Percentiles rank a stretch among this genome's conserved stretches.
Conservation (phyloP, 805 yeast genomes). For the Sugiyamaella lignohabitans region DNA sequence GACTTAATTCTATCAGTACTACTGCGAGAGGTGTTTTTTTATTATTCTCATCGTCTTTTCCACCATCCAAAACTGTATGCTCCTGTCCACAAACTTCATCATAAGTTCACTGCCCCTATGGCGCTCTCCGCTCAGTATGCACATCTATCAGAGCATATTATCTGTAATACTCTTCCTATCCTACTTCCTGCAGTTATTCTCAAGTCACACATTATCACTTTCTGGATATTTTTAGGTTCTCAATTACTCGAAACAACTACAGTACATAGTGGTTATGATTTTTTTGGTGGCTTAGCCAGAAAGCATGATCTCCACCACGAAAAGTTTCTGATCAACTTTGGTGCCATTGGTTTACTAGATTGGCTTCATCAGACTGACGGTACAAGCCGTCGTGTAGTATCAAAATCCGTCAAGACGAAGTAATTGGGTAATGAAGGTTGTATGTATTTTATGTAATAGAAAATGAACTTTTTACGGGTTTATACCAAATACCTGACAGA, state of each 20-base stretch:
- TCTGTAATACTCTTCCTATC: slow-evolving; percentile 16
- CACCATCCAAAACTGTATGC: slow-evolving; percentile 12
- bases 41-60: slow-evolving; percentile 14
- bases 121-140: slow-evolving; percentile 17
- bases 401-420: not conserved
- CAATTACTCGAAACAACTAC: slow-evolving; percentile 16
- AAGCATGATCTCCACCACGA: slow-evolving; percentile 21
- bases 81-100: slow-evolving; percentile 16
- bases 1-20: slow-evolving; percentile 8
- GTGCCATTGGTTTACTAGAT: slow-evolving; percentile 18
- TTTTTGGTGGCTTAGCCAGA: slow-evolving; percentile 13
- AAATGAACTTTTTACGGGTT: too few species aligned
- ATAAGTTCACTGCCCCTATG: slow-evolving; percentile 19
- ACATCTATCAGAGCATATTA: slow-evolving; percentile 12
- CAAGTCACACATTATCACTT: slow-evolving; percentile 10
- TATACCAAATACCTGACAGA: too few species aligned
- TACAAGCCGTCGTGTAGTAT: not conserved
- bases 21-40: slow-evolving; percentile 16
- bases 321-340: slow-evolving; percentile 18
- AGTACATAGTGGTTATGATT: slow-evolving; percentile 20
- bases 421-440: too few species aligned
- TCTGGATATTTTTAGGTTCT: slow-evolving; percentile 16
- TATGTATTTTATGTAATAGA: too few species aligned
- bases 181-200: slow-evolving; percentile 14
- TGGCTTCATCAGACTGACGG: slow-evolving; percentile 17